Evolutionary conservation across 371 early-diverging fungal species (phyloP), one percentile per base, ranked within the genome.

Genomic region (Mortierella sp.): DNA sequence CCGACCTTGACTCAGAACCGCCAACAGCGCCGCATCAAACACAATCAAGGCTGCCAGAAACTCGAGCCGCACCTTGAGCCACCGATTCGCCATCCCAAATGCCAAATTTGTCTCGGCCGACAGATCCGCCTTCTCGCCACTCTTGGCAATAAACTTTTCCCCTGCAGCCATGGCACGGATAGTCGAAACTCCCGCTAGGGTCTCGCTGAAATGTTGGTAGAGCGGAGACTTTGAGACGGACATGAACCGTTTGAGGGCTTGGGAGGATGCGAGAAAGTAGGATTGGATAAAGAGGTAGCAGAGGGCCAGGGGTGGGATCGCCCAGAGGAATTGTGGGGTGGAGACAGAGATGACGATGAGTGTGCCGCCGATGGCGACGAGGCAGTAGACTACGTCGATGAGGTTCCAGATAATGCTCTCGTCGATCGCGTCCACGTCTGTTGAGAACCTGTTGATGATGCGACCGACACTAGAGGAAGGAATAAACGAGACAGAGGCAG

Each of bases 61-160:
- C 40, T 96, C 96, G 11, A 95, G 91, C 50, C 98, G 95, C 46
- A 94, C 83, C 77, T 93, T 93, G 24, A 97, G 89, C 95, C 98
- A 98, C 61, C 97, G 95, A 75, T 97, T 96, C 93, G 26, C 48
- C n/a, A 82, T 71, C 26, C 54, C 50, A 61, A 72, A 67, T 10
- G 71, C 76, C 34, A 75, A 37, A 21, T 57, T 19, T 0, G 55
- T 48, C 71, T 72, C 75, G 90, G 79, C 94, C 90, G 70, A 90
- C 81, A 84, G 96, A 53, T 77, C 75, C 0, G 78, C 71, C 14
- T 64, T 73, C 24, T 46, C n/a, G 0, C n/a, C 75, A 51, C 72
- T 82, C 54, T 34, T 19, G 0, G 8, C 14, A 26, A 78, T 59
- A 21, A 82, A 82, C 26, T 55, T 75, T 90, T 71, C 91, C 90